Conservation (phyloP, 306 rosid genomes). For the Corylus avellana region DNA sequence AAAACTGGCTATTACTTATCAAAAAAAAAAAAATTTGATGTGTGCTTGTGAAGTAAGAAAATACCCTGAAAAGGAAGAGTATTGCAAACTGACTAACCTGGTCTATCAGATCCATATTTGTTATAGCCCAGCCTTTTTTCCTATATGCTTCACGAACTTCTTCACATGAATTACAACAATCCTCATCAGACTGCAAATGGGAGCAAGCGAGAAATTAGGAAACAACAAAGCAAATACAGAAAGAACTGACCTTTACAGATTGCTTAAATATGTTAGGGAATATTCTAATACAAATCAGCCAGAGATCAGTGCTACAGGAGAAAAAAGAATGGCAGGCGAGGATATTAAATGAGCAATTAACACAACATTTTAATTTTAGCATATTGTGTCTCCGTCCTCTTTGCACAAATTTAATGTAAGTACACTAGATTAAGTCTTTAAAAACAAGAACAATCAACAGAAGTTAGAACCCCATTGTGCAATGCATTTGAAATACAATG, state of each 20-base stretch:
- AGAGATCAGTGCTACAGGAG: slow-evolving; percentile 4
- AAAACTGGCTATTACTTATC: no score
- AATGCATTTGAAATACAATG: neutral
- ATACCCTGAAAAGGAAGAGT: neutral
- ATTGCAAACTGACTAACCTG: slow-evolving; percentile 58
- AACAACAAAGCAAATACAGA: slow-evolving; percentile 6
- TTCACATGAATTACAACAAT: slow-evolving; percentile 89
- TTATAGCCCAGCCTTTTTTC: slow-evolving; percentile 87
- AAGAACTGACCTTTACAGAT: neutral
- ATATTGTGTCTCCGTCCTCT: neutral
- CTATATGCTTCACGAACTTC: slow-evolving; percentile 89
- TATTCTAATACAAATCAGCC: slow-evolving; percentile 13
- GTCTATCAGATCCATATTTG: slow-evolving; percentile 80
- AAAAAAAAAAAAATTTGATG: no score
- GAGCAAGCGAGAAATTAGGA: slow-evolving; percentile 25
- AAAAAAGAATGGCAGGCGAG: slow-evolving; percentile 6
- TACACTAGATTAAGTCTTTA: neutral
- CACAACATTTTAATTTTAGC: slow-evolving; percentile 10
- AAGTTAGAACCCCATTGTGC: neutral
- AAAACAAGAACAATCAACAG: neutral
- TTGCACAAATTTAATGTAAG: neutral
- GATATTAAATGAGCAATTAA: neutral
- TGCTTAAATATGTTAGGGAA: neutral
- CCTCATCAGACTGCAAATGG: slow-evolving; percentile 73
- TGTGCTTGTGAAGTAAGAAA: neutral